A percentile compares a stretch with the other conserved stretches of the same genome.
phyloP scores from a whole-genome alignment of 306 rosid genomes.

The Leucaena leucocephala region DNA sequence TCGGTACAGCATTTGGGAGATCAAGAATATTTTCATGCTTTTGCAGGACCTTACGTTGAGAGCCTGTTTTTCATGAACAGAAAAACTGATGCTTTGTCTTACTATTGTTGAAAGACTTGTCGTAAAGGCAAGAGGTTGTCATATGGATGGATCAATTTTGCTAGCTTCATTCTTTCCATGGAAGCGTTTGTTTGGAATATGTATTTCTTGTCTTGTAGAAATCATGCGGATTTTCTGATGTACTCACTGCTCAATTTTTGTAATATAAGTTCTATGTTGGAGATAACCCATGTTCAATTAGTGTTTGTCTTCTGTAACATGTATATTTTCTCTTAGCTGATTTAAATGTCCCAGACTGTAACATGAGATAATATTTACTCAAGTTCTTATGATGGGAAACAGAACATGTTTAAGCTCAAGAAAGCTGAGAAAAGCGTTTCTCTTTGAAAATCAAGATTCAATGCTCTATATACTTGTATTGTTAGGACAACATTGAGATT shows the following conservation, averaged over 20 bases:
- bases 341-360: background rate
- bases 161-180: background rate
- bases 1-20: background rate
- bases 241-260: background rate
- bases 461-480: background rate
- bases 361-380: background rate
- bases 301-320: background rate
- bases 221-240: background rate
- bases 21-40: background rate
- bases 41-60: slow-evolving; percentile 5
- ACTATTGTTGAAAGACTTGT: background rate
- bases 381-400: background rate
- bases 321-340: background rate
- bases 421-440: background rate
- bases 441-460: background rate
- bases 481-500: background rate
- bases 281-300: background rate
- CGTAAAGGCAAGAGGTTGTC: background rate
- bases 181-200: background rate
- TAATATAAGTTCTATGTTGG: background rate
- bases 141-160: background rate
- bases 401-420: background rate
- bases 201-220: background rate
- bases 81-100: background rate
- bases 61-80: slow-evolving; percentile 15